These are phyloP conservation scores for Salvia rosmarinus DNA, from an alignment of 257 asterid species.

Conservation along the genomic window DNA sequence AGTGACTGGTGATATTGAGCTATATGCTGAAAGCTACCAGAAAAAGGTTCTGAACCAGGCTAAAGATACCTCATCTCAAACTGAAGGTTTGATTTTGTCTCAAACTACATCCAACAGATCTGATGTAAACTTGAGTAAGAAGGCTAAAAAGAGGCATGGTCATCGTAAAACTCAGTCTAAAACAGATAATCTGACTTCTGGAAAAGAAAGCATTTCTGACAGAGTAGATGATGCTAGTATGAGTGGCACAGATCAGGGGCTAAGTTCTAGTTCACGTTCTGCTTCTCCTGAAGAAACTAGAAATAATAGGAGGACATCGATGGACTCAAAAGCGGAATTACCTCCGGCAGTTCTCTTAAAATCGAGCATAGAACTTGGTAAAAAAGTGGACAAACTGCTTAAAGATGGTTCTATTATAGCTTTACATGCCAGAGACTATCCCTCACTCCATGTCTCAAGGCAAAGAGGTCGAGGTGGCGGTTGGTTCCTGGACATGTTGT, in stretches of 20 bases:
- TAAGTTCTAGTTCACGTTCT: constrained; percentile 58
- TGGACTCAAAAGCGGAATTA: constrained; percentile 62
- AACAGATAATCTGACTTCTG: constrained; percentile 64
- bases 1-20: constrained; percentile 50
- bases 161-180: constrained; percentile 86
- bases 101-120: constrained; percentile 61
- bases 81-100: constrained; percentile 61
- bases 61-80: constrained; percentile 67
- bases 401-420: constrained; percentile 89
- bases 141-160: constrained; percentile 90
- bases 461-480: constrained; percentile 95
- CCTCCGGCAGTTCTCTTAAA: constrained; percentile 53
- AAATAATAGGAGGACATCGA: constrained; percentile 57
- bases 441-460: constrained; percentile 82
- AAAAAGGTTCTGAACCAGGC: constrained; percentile 53
- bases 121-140: constrained; percentile 86
- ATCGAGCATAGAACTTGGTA: constrained; percentile 52
- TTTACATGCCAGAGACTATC: constrained; percentile 71
- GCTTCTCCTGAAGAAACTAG: constrained; percentile 56
- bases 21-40: constrained; percentile 72
- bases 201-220: constrained; percentile 74
- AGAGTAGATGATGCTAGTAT: constrained; percentile 83
- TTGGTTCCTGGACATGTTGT: constrained; percentile 90
- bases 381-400: constrained; percentile 64
- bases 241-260: constrained; percentile 90